Evolutionary conservation across 169 alveolate species (phyloP).

Genomic region (Babesia caballi): DNA sequence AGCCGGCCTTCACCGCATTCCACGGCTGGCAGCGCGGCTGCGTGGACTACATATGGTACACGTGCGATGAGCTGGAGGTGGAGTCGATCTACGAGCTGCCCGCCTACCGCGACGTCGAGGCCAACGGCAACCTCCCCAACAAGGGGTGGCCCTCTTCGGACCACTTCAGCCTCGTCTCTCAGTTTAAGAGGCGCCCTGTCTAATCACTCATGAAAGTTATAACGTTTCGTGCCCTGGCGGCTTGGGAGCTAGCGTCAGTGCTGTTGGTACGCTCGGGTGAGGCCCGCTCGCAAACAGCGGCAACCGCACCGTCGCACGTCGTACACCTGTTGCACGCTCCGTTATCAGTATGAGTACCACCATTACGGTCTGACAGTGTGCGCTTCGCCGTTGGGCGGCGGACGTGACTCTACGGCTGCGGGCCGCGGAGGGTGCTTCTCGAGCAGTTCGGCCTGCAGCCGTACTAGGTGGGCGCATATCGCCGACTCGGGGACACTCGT

Average conservation of each 20-base stretch:
- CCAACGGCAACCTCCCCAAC: constrained; percentile 60
- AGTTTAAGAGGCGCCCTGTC: constrained; percentile 32
- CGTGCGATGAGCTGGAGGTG: constrained; percentile 60
- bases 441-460: constrained; percentile 42
- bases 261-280: not conserved
- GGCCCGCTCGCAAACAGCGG: no score
- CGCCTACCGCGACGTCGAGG: constrained; percentile 38
- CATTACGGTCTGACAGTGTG: no score
- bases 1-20: constrained; percentile 80
- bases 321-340: no score
- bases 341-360: no score
- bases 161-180: constrained; percentile 63
- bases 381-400: no score
- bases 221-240: no score
- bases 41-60: constrained; percentile 79
- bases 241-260: not conserved
- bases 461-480: constrained; percentile 19
- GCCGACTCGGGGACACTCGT: constrained; percentile 31
- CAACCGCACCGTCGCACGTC: no score
- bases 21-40: constrained; percentile 84
- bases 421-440: not conserved
- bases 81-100: constrained; percentile 63
- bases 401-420: no score
- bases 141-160: constrained; percentile 71
- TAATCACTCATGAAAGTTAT: not conserved